Evolutionary conservation across 2,329 filamentous ascomycete genomes (phyloP).

Genomic region (Thelonectria blattea): DNA sequence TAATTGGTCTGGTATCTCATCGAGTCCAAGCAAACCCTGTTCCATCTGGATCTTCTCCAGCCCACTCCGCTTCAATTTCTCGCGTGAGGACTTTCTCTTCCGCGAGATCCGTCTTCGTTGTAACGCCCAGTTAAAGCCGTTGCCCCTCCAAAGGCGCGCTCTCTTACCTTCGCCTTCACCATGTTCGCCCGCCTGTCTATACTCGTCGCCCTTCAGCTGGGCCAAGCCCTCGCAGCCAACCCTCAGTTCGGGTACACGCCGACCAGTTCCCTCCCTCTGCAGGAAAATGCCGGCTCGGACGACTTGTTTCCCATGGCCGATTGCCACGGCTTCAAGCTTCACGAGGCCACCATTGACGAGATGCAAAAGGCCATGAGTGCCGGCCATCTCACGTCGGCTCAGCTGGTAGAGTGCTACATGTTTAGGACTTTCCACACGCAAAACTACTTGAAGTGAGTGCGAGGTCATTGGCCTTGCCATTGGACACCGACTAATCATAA

Average conservation of each 20-base stretch:
- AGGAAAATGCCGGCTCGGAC: conserved; percentile 45
- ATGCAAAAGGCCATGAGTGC: conserved; percentile 64
- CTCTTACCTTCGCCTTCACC: conserved; percentile 4
- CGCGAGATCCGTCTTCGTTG: no score
- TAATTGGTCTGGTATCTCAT: no score
- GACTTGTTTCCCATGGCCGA: conserved; percentile 65
- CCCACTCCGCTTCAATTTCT: no score
- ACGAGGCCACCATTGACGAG: conserved; percentile 73
- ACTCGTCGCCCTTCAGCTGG: conserved; percentile 32
- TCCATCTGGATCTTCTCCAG: no score
- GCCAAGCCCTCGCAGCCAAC: conserved; percentile 24
- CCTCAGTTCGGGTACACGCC: conserved; percentile 34
- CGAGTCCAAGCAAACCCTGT: no score
- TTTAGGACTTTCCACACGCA: conserved; percentile 66
- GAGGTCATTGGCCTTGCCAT: background rate
- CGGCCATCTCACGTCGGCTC: conserved; percentile 62
- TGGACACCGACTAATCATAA: background rate
- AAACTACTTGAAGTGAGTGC: conserved; percentile 65
- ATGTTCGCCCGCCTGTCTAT: conserved; percentile 32
- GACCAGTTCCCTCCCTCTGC: conserved; percentile 43
- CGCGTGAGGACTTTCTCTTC: no score
- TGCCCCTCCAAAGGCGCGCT: background rate
- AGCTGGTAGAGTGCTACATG: conserved; percentile 68
- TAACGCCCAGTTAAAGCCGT: no score
- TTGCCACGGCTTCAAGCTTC: conserved; percentile 66